A percentile compares a stretch with the other conserved stretches of the same genome.
These are phyloP conservation scores for Elsinoe perseae DNA, from an alignment of 2,329 filamentous ascomycete genomes.

Conservation along the genomic window DNA sequence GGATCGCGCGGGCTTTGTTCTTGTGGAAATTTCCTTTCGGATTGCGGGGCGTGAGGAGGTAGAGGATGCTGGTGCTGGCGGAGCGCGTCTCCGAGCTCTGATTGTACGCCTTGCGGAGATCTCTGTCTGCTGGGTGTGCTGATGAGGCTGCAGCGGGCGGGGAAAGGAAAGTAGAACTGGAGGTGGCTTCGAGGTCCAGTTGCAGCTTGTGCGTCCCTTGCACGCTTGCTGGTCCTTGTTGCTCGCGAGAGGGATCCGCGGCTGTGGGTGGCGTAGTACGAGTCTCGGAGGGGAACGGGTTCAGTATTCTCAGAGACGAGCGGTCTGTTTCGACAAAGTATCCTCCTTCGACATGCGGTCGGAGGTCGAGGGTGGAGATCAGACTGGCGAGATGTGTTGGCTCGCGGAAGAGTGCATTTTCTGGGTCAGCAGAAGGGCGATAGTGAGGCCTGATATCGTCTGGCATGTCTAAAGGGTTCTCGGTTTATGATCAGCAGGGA, in stretches of 20 bases:
- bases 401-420: constrained; percentile 25
- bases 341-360: constrained; percentile 55
- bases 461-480: constrained; percentile 20
- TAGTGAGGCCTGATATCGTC: constrained; percentile 24
- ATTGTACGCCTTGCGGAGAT: background rate
- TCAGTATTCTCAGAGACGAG: constrained; percentile 45
- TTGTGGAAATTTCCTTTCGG: constrained; percentile 56
- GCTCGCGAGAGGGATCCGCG: no score
- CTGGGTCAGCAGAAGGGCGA: constrained; percentile 19
- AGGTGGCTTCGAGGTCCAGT: constrained; percentile 28
- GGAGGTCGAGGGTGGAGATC: constrained; percentile 42
- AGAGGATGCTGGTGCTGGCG: constrained; percentile 56
- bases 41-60: constrained; percentile 51
- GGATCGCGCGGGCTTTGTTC: constrained; percentile 55
- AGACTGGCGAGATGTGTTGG: constrained; percentile 30
- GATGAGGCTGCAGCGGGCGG: background rate
- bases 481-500: no score
- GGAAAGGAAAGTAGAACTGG: constrained; percentile 16
- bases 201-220: constrained; percentile 21
- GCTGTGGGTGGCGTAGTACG: constrained; percentile 22
- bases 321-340: constrained; percentile 58
- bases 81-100: constrained; percentile 34
- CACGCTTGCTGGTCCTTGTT: constrained; percentile 22
- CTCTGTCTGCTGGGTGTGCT: background rate
- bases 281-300: constrained; percentile 41